phyloP scores from a whole-genome alignment of 768 basidiomycete genomes.

The Leccinum ochraceum region DNA sequence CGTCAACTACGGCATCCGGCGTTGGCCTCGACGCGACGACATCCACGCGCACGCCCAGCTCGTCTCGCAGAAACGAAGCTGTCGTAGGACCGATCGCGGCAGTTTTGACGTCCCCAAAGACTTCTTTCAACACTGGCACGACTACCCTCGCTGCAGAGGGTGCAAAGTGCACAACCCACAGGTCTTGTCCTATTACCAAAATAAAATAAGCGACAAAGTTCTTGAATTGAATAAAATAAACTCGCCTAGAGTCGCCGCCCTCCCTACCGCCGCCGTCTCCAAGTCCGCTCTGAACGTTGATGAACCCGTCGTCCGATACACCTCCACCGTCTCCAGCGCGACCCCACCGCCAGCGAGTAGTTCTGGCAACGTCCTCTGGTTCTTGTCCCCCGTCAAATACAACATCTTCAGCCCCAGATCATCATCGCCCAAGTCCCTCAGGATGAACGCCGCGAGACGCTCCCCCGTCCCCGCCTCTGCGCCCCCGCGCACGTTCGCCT shows the following conservation, averaged over 20 bases:
- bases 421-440: conserved; percentile 33
- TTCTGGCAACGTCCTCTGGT: conserved; percentile 61
- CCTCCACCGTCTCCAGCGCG: conserved; percentile 52
- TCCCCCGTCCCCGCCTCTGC: conserved; percentile 65
- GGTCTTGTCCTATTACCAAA: conserved; percentile 19
- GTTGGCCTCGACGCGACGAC: conserved; percentile 57
- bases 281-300: conserved; percentile 50
- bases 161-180: conserved; percentile 80
- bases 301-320: conserved; percentile 69
- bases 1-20: conserved; percentile 52
- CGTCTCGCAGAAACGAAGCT: conserved; percentile 46
- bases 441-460: conserved; percentile 63
- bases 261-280: conserved; percentile 33
- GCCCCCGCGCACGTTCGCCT: conserved; percentile 42
- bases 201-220: neutral
- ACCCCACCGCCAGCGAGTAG: conserved; percentile 50
- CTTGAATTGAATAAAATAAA: neutral
- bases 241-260: conserved; percentile 26
- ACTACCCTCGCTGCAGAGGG: conserved; percentile 68
- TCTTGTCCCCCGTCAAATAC: conserved; percentile 89
- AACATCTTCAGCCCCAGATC: conserved; percentile 40
- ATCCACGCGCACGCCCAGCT: conserved; percentile 50
- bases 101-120: conserved; percentile 43
- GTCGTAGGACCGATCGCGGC: conserved; percentile 77
- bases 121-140: conserved; percentile 46